Evolutionary conservation across 768 basidiomycete genomes (phyloP).

Genomic region (Leccinum arenicola): DNA sequence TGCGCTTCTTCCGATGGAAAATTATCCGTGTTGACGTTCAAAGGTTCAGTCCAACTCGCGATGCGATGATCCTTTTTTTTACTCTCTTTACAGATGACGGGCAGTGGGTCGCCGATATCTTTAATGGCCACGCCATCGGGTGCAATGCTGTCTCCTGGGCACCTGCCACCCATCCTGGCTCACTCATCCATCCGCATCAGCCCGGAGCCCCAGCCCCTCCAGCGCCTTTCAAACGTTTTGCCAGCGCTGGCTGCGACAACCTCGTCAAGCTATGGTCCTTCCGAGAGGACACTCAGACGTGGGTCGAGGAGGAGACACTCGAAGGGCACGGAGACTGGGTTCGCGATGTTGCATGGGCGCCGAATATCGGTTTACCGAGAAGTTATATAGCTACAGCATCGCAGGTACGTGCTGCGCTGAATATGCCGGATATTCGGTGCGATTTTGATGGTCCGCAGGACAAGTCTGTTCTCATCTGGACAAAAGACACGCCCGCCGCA

Average conservation of each 20-base stretch:
- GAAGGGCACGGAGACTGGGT: slow-evolving; percentile 98
- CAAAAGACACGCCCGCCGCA: slow-evolving; percentile 70
- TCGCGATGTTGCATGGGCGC: slow-evolving; percentile 98
- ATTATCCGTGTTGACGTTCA: slow-evolving; percentile 93
- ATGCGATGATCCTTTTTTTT: neutral
- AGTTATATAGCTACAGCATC: slow-evolving; percentile 96
- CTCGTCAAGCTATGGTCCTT: slow-evolving; percentile 93
- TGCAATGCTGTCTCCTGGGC: slow-evolving; percentile 99
- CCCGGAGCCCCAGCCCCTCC: slow-evolving; percentile 35
- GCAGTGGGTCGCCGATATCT: slow-evolving; percentile 92
- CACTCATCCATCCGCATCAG: slow-evolving; percentile 71
- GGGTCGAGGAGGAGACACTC: slow-evolving; percentile 87
- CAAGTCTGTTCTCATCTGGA: slow-evolving; percentile 89
- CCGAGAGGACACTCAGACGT: slow-evolving; percentile 82
- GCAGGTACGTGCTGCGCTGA: slow-evolving; percentile 47
- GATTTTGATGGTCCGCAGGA: slow-evolving; percentile 42
- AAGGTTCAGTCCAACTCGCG: slow-evolving; percentile 59
- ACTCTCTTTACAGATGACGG: slow-evolving; percentile 73
- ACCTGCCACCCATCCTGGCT: slow-evolving; percentile 83
- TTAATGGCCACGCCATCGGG: slow-evolving; percentile 93
- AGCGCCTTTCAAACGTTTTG: slow-evolving; percentile 85
- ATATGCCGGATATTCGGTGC: neutral
- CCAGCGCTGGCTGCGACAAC: slow-evolving; percentile 94
- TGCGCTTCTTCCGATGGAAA: slow-evolving; percentile 98
- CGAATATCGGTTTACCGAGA: slow-evolving; percentile 91